Base-by-base conservation (phyloP, 208 protist species). In the Wallacemonas sp. region DNA sequence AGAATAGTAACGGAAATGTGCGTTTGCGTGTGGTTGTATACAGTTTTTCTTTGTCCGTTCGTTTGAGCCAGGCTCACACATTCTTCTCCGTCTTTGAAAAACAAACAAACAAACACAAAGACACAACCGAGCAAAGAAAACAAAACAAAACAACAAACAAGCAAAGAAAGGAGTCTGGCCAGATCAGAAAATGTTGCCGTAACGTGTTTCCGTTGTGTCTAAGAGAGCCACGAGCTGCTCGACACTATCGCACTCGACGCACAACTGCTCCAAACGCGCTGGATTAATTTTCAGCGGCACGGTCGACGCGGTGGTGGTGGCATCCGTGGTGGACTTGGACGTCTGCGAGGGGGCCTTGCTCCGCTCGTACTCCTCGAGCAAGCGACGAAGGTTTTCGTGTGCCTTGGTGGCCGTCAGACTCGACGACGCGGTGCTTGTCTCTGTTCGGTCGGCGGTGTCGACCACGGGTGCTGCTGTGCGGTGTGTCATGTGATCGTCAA, bases 211-310 rank as follows among this genome's bases (percentile, higher is more conserved):
- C 20, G 42, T 55, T 3, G 66, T 57, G 28, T 49, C 26, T 11
- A 84, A 38, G 8, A 41, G 66, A 16, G 62, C n/a, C 23, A 82
- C 62, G 61, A 93, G 33, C n/a, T 55, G 50, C 38, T 65, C 70
- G 23, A 81, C 38, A 2, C 68, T 72, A 25, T 83, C 73, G 65
- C 64, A 73, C 46, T 82, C 77, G 18, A 75, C 59, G 63, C 79
- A 84, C 57, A 86, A 57, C 41, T 89, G 78, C 74, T 91, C 77
- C 32, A 91, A 41, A 29, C 50, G 66, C 3, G 87, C 75, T 2
- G 84, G 84, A 57, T 76, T 81, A 33, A 81, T 70, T 8, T 36
- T 84, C 7, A 77, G 31, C 12, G 39, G 36, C 48, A 16, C 14
- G 48, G 18, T 20, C 20, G 38, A 28, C 25, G 16, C 39, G 7